Percentiles rank a stretch among this genome's conserved stretches.
Evolutionary conservation across 805 yeast genomes (phyloP).

Genomic region (Maudiozyma barnettii): DNA sequence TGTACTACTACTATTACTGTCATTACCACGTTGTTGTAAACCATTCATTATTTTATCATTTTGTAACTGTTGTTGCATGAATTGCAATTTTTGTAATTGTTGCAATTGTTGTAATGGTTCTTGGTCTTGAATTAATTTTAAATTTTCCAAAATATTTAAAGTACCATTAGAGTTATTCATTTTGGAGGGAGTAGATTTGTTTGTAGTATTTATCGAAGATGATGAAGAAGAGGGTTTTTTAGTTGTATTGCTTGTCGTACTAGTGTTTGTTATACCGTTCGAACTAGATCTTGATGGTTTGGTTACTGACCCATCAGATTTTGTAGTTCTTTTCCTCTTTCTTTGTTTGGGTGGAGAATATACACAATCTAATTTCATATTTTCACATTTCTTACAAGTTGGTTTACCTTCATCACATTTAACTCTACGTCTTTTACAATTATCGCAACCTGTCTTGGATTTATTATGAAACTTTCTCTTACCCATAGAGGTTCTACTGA

Average conservation of each 20-base stretch:
- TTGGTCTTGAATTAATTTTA: conserved; percentile 7
- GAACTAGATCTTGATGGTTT: not conserved
- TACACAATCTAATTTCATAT: conserved; percentile 71
- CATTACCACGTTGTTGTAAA: not conserved
- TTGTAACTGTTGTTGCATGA: conserved; percentile 15
- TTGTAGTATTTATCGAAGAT: too few species aligned
- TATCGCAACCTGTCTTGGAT: conserved; percentile 79
- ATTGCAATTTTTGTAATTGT: conserved; percentile 18
- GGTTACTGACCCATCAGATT: not conserved
- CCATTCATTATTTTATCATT: not conserved
- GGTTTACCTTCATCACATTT: conserved; percentile 89
- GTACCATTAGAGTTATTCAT: not conserved
- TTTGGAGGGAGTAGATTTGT: too few species aligned
- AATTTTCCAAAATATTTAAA: not conserved
- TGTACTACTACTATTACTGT: conserved; percentile 2
- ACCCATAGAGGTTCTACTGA: conserved; percentile 42
- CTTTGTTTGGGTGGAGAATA: conserved; percentile 31
- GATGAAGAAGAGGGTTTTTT: too few species aligned
- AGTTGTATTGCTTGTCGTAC: too few species aligned
- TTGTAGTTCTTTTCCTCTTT: conserved; percentile 2
- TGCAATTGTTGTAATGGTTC: conserved; percentile 13
- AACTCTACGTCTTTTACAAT: conserved; percentile 82
- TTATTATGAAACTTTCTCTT: conserved; percentile 85
- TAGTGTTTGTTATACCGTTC: not conserved
- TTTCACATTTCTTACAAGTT: conserved; percentile 63